Evolutionary conservation across 164 flowering plant species (phyloP).

Genomic region (Pachysandra terminalis): DNA sequence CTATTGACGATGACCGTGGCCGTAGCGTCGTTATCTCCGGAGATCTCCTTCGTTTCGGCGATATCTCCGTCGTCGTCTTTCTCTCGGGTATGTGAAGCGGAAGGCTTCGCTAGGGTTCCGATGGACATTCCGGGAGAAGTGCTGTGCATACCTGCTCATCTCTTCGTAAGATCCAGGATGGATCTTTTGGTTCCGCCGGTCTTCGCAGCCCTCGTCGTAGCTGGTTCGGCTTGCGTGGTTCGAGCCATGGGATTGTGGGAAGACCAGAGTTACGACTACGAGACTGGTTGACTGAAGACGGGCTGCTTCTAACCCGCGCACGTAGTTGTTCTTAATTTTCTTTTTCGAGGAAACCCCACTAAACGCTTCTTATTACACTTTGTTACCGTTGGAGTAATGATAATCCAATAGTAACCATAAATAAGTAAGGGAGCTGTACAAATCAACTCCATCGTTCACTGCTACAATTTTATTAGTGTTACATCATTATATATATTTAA

Average conservation of each 20-base stretch:
- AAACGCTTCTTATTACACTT: no score
- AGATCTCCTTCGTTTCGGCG: constrained; percentile 47
- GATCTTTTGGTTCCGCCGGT: constrained; percentile 60
- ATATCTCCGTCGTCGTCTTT: constrained; percentile 35
- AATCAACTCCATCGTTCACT: no score
- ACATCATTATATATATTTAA: no score
- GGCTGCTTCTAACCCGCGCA: no score
- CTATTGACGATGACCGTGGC: constrained; percentile 48
- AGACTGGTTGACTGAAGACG: background rate
- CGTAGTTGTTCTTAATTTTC: no score
- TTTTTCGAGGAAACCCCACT: no score
- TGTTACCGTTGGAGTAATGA: no score
- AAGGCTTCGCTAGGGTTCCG: constrained; percentile 43
- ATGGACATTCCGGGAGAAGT: constrained; percentile 49
- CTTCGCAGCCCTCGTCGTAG: constrained; percentile 63
- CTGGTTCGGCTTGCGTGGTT: constrained; percentile 55
- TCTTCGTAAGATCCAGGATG: constrained; percentile 35
- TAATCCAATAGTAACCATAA: no score
- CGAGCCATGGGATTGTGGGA: constrained; percentile 55
- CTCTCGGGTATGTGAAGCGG: constrained; percentile 25
- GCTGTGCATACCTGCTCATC: constrained; percentile 49
- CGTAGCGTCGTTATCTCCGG: constrained; percentile 58
- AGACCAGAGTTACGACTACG: constrained; percentile 19
- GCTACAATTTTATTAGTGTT: no score
- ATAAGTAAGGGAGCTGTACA: no score